Evolutionary conservation across 352 stramenopile genomes (phyloP).

Genomic region (Phytopythium ostracodes): DNA sequence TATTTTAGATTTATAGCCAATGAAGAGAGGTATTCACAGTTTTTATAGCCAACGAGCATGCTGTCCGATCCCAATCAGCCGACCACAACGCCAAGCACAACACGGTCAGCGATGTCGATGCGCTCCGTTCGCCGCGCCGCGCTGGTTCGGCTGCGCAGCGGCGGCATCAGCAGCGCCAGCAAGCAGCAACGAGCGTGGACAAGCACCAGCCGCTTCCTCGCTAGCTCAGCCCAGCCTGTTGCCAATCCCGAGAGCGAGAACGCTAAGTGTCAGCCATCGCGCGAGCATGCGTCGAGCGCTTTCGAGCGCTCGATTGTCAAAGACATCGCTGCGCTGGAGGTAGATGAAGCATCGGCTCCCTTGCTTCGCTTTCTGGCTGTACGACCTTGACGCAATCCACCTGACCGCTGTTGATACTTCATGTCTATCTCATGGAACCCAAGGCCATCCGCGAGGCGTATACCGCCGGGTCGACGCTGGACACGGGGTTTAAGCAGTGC

Average conservation of each 20-base stretch:
- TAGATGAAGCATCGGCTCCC: not conserved
- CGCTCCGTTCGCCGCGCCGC: not conserved
- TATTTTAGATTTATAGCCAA: not conserved
- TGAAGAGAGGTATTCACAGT: fast-evolving
- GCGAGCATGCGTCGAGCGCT: not conserved
- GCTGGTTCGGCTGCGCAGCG: not conserved
- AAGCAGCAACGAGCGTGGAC: not conserved
- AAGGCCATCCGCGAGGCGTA: conserved; percentile 43
- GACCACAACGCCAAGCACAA: not conserved
- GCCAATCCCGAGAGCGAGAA: not conserved
- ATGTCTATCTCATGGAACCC: too few species aligned
- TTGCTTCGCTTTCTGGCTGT: too few species aligned
- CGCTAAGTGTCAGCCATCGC: not conserved
- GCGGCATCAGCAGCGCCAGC: not conserved
- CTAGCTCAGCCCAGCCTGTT: not conserved
- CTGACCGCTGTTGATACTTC: not conserved
- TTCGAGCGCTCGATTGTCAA: conserved; percentile 23
- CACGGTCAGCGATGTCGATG: not conserved
- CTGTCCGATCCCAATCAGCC: not conserved
- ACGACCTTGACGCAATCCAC: not conserved
- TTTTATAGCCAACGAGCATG: not conserved
- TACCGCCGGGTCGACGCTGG: conserved; percentile 16
- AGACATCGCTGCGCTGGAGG: conserved; percentile 29
- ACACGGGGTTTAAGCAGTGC: conserved; percentile 24
- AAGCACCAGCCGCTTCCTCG: not conserved